Evolutionary conservation across 2,329 filamentous ascomycete species (phyloP).

Genomic region (Aspergillus pseudoterreus): DNA sequence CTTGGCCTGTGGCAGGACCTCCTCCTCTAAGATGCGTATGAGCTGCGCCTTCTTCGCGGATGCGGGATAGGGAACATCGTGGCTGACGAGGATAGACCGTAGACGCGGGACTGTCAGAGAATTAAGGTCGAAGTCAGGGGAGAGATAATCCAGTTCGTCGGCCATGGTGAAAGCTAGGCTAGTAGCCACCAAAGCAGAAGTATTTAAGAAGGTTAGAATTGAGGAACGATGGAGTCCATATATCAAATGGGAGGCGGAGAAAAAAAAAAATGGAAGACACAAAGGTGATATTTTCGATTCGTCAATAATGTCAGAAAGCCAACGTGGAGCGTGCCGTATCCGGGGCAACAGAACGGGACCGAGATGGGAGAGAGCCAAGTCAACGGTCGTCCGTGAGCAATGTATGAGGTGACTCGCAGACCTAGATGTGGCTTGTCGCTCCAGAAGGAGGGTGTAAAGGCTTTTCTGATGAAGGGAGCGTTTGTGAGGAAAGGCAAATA

Average conservation of each 20-base stretch:
- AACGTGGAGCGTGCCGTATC: slow-evolving; percentile 26
- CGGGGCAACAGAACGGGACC: slow-evolving; percentile 35
- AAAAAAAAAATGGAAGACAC: neutral
- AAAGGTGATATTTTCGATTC: slow-evolving; percentile 9
- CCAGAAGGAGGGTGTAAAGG: neutral
- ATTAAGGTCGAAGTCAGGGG: slow-evolving; percentile 79
- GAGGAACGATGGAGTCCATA: neutral
- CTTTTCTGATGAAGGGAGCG: too few species aligned
- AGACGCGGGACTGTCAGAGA: slow-evolving; percentile 82
- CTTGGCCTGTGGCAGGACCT: slow-evolving; percentile 73
- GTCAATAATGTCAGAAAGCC: slow-evolving; percentile 9
- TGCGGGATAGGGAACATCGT: slow-evolving; percentile 80
- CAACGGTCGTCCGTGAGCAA: neutral
- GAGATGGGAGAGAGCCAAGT: neutral
- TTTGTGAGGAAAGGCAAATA: neutral
- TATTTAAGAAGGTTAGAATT: neutral
- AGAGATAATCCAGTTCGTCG: slow-evolving; percentile 75
- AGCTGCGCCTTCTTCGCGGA: slow-evolving; percentile 90
- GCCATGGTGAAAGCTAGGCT: slow-evolving; percentile 27
- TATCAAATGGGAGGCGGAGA: neutral
- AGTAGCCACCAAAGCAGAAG: slow-evolving; percentile 2
- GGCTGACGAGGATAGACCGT: slow-evolving; percentile 84
- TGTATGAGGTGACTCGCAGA: neutral
- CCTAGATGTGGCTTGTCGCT: neutral
- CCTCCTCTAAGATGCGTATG: slow-evolving; percentile 74